phyloP scores from a whole-genome alignment of 108 stramenopile species.

The Fistulifera pelliculosa region DNA sequence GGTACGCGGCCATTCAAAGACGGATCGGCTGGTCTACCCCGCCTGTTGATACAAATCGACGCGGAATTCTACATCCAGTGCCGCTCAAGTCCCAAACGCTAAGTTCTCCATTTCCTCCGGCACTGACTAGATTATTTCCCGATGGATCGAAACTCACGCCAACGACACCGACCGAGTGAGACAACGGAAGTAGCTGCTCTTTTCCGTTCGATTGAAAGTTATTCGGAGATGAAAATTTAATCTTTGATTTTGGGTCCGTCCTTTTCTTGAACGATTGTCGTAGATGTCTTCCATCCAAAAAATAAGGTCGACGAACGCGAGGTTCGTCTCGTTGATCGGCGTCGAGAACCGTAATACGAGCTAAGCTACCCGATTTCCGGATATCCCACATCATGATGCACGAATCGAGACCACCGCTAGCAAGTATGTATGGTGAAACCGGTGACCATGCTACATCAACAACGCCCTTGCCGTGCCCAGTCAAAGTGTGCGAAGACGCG shows the following conservation, averaged over 20 bases:
- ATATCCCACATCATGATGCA: constrained; percentile 74
- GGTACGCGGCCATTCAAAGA: background rate
- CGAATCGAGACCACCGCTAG: constrained; percentile 55
- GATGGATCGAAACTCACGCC: constrained; percentile 41
- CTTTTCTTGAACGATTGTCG: constrained; percentile 1
- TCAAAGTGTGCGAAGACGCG: constrained; percentile 57
- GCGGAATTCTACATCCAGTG: constrained; percentile 18
- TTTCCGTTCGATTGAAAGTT: background rate
- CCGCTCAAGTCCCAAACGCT: constrained; percentile 61
- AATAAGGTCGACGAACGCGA: background rate
- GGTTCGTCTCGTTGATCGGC: constrained; percentile 15
- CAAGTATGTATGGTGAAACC: constrained; percentile 34
- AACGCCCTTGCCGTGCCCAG: constrained; percentile 62
- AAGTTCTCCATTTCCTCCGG: constrained; percentile 42
- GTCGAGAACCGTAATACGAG: constrained; percentile 54
- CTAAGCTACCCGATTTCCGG: constrained; percentile 47
- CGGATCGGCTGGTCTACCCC: constrained; percentile 7
- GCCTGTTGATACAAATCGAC: constrained; percentile 20
- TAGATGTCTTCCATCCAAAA: constrained; percentile 25
- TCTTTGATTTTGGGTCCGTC: too few species aligned
- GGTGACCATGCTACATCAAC: constrained; percentile 59
- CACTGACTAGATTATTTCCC: constrained; percentile 51
- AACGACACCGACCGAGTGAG: constrained; percentile 41
- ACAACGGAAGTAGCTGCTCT: constrained; percentile 10
- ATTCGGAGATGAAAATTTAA: too few species aligned